phyloP scores from a whole-genome alignment of 2,329 filamentous ascomycete species.

The Xylariaceae sp. region DNA sequence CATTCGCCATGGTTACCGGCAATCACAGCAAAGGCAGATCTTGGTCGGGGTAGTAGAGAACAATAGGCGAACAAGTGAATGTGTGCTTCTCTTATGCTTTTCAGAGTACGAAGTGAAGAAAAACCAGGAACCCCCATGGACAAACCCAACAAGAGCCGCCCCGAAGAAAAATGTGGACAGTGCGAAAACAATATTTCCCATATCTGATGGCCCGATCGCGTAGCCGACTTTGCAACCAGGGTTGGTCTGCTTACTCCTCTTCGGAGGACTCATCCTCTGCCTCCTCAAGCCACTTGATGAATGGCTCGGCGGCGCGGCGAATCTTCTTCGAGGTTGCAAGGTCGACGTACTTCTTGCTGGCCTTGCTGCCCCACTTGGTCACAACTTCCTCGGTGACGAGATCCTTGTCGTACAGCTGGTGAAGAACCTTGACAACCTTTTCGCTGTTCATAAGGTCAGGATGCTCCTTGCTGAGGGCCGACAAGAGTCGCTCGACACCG shows the following conservation, averaged over 20 bases:
- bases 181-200: no score
- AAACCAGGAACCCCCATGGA: no score
- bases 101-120: no score
- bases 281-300: conserved; percentile 89
- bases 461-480: conserved; percentile 65
- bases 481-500: conserved; percentile 88
- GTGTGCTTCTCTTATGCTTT: no score
- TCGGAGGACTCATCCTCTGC: conserved; percentile 72
- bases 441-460: conserved; percentile 64
- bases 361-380: conserved; percentile 87
- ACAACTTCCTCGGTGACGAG: conserved; percentile 84
- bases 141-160: no score
- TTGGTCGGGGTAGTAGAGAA: no score
- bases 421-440: conserved; percentile 79
- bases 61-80: no score
- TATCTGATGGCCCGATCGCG: no score
- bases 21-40: no score
- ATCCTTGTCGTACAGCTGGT: conserved; percentile 88
- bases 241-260: conserved; percentile 37
- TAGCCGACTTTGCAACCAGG: no score
- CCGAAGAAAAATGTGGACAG: no score
- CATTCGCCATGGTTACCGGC: no score
- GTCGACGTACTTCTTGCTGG: conserved; percentile 98
- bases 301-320: conserved; percentile 88
- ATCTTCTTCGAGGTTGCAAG: conserved; percentile 87